A percentile compares a stretch with the other conserved stretches of the same genome.
phyloP scores from a whole-genome alignment of 2,329 filamentous ascomycete genomes.

The Penicillium sp. region DNA sequence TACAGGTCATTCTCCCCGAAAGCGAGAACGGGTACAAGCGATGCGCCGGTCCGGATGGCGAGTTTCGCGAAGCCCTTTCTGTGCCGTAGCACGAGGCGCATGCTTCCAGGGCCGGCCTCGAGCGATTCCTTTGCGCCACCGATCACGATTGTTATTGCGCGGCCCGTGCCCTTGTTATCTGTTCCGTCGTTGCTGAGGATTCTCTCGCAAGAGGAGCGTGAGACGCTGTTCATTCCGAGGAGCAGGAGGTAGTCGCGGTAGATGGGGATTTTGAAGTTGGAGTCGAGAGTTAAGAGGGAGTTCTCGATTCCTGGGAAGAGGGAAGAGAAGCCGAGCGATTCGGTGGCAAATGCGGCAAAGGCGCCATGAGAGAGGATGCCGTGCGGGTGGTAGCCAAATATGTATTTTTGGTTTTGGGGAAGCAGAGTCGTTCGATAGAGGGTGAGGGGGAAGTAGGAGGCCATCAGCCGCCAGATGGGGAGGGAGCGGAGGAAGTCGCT shows the following conservation, averaged over 20 bases:
- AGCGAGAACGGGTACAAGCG: constrained; percentile 79
- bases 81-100: constrained; percentile 73
- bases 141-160: constrained; percentile 83
- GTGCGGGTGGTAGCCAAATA: constrained; percentile 75
- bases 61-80: constrained; percentile 87
- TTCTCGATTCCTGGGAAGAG: constrained; percentile 88
- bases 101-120: constrained; percentile 72
- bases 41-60: constrained; percentile 78
- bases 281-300: constrained; percentile 80
- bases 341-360: constrained; percentile 70
- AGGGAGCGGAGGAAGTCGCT: constrained; percentile 67
- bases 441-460: constrained; percentile 78
- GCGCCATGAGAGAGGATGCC: neutral
- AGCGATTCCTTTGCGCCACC: constrained; percentile 82
- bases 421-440: constrained; percentile 79
- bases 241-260: constrained; percentile 82
- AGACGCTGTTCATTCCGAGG: constrained; percentile 78
- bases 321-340: constrained; percentile 75
- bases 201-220: constrained; percentile 80
- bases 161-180: constrained; percentile 75
- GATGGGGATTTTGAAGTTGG: constrained; percentile 81
- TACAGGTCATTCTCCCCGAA: constrained; percentile 91
- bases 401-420: constrained; percentile 76
- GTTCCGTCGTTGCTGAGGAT: constrained; percentile 72
- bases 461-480: constrained; percentile 77